These are phyloP conservation scores for Penicillium griseofulvum DNA, from an alignment of 2,329 filamentous ascomycete genomes.

Conservation along the genomic window DNA sequence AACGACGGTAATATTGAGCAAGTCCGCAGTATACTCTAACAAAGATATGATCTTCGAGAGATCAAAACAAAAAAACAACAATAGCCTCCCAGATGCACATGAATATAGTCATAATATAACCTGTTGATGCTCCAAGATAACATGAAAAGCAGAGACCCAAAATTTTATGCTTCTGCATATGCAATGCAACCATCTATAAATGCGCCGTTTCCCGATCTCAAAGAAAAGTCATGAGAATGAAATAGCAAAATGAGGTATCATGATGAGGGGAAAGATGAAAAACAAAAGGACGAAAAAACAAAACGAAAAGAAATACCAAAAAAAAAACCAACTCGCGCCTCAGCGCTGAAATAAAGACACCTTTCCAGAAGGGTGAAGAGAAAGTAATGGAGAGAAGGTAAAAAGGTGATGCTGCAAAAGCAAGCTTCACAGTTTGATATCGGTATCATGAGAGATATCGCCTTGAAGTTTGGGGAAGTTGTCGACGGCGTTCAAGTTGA, in stretches of 20 bases:
- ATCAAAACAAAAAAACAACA: conserved; percentile 18
- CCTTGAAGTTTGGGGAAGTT: conserved; percentile 12
- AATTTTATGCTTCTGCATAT: conserved; percentile 28
- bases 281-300: conserved; percentile 6
- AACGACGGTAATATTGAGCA: conserved; percentile 13
- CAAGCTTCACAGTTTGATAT: neutral
- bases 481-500: conserved; percentile 22
- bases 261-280: conserved; percentile 13
- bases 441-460: conserved; percentile 7
- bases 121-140: conserved; percentile 29
- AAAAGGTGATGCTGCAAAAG: neutral
- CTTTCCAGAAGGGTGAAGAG: conserved; percentile 18
- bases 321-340: neutral
- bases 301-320: neutral
- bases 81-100: conserved; percentile 39
- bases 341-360: conserved; percentile 8
- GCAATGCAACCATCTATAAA: conserved; percentile 40
- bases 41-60: neutral
- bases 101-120: conserved; percentile 30
- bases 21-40: conserved; percentile 14
- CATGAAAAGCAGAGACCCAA: conserved; percentile 20
- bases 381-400: conserved; percentile 3
- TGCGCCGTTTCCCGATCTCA: conserved; percentile 31
- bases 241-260: conserved; percentile 23
- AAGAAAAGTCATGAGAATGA: conserved; percentile 12